These are phyloP conservation scores for Pelargonium fulgidum DNA, from an alignment of 441 rosid genomes.

Conservation along the genomic window DNA sequence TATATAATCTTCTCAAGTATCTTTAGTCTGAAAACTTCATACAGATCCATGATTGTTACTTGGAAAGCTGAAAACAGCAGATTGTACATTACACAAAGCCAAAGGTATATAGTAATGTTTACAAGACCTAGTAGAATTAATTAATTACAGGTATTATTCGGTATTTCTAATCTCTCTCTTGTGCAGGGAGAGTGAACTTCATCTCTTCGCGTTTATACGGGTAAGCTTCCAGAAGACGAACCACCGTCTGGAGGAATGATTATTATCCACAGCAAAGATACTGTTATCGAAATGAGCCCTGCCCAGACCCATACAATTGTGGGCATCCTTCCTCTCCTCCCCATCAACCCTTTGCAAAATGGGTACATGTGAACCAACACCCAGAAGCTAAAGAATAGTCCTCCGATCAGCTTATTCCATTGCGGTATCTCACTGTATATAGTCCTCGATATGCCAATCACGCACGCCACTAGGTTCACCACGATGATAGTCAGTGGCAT, in stretches of 20 bases:
- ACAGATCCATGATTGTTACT: too few relatives aligned
- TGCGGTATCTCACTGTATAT: constrained; percentile 52
- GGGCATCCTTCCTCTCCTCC: constrained; percentile 54
- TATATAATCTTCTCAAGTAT: too few relatives aligned
- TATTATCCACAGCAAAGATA: constrained; percentile 50
- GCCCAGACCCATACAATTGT: constrained; percentile 62
- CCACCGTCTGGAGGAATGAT: constrained; percentile 49
- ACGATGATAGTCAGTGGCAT: constrained; percentile 58
- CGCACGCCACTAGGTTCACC: constrained; percentile 47
- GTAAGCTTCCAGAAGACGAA: neutral
- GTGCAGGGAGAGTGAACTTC: too few relatives aligned
- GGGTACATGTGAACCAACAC: constrained; percentile 61
- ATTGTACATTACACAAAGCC: too few relatives aligned
- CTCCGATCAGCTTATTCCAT: constrained; percentile 65
- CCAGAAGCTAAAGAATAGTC: constrained; percentile 76
- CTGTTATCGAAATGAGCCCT: constrained; percentile 41
- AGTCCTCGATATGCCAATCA: constrained; percentile 51
- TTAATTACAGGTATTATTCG: too few relatives aligned
- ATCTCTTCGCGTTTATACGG: neutral
- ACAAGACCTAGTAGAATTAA: too few relatives aligned
- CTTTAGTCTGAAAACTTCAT: too few relatives aligned
- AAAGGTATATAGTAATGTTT: too few relatives aligned
- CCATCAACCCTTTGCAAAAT: constrained; percentile 66
- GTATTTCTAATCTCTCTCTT: too few relatives aligned
- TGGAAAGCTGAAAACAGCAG: too few relatives aligned